These are phyloP conservation scores for Patellifolia procumbens DNA, from an alignment of 179 eudicot species.

Conservation along the genomic window DNA sequence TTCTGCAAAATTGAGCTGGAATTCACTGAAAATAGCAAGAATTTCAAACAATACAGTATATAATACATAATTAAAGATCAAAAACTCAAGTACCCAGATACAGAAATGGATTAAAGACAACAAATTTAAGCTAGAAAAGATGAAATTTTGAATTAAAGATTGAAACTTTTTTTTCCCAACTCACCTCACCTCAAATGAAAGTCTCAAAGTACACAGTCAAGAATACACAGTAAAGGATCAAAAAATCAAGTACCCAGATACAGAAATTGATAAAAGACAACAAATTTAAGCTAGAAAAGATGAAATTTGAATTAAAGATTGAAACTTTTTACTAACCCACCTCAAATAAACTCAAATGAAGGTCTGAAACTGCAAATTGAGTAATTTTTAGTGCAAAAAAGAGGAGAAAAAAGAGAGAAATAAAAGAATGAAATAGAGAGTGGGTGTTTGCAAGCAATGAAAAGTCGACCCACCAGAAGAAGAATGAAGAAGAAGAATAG, in stretches of 20 bases:
- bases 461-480: slow-evolving; percentile 24
- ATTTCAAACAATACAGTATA: not conserved
- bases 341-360: slow-evolving; percentile 12
- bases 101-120: not conserved
- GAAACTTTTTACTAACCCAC: slow-evolving; percentile 15
- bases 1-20: slow-evolving; percentile 2
- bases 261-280: not conserved
- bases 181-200: no score
- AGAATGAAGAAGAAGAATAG: slow-evolving; percentile 9
- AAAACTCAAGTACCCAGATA: slow-evolving; percentile 18
- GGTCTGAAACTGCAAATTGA: slow-evolving; percentile 1
- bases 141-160: no score
- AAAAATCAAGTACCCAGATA: slow-evolving; percentile 17
- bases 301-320: not conserved
- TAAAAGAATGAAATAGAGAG: slow-evolving; percentile 30
- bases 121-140: slow-evolving; percentile 15
- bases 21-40: not conserved
- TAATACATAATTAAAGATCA: slow-evolving; percentile 15
- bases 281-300: slow-evolving; percentile 12
- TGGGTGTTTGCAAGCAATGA: slow-evolving; percentile 5
- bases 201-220: not conserved
- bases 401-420: slow-evolving; percentile 12
- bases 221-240: slow-evolving; percentile 17
- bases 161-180: no score
- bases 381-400: no score